A percentile compares a stretch with the other conserved stretches of the same genome.
Conservation (phyloP, 768 basidiomycete species). For the Chalciporus chontae region DNA sequence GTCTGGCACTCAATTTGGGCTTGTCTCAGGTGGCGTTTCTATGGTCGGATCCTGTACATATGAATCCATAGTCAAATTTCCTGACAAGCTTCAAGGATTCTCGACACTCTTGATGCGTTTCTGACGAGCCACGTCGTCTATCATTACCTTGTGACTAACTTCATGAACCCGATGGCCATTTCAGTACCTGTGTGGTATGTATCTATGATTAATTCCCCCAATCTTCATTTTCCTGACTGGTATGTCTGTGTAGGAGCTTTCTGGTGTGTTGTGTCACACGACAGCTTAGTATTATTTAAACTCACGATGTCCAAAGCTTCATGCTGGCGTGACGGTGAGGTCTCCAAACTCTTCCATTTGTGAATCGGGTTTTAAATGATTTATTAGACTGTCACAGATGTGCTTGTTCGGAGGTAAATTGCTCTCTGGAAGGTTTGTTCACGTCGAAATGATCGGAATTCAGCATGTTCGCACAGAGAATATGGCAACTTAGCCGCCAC, state of each 20-base stretch:
- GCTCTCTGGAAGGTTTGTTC: neutral
- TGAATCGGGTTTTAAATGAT: neutral
- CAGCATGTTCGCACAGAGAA: constrained; percentile 48
- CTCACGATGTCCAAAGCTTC: constrained; percentile 35
- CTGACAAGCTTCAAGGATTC: constrained; percentile 20
- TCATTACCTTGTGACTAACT: constrained; percentile 56
- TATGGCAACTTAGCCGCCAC: constrained; percentile 45
- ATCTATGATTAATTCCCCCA: no score
- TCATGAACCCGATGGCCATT: constrained; percentile 44
- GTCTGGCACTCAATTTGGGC: constrained; percentile 30
- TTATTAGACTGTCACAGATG: constrained; percentile 45
- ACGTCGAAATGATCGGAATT: neutral
- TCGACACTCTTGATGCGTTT: constrained; percentile 56
- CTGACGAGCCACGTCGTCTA: constrained; percentile 56
- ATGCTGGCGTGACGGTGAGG: constrained; percentile 51
- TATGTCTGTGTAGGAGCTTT: constrained; percentile 39
- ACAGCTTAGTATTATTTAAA: neutral
- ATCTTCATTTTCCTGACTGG: neutral
- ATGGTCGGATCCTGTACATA: constrained; percentile 6
- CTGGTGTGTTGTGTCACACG: constrained; percentile 35
- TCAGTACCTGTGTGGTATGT: constrained; percentile 42
- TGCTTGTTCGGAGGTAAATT: constrained; percentile 42
- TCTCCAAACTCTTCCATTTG: neutral
- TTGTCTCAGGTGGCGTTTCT: constrained; percentile 29
- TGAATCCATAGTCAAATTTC: neutral